Base-by-base conservation (phyloP, 2,329 filamentous ascomycete species). In the Fusarium palustre region DNA sequence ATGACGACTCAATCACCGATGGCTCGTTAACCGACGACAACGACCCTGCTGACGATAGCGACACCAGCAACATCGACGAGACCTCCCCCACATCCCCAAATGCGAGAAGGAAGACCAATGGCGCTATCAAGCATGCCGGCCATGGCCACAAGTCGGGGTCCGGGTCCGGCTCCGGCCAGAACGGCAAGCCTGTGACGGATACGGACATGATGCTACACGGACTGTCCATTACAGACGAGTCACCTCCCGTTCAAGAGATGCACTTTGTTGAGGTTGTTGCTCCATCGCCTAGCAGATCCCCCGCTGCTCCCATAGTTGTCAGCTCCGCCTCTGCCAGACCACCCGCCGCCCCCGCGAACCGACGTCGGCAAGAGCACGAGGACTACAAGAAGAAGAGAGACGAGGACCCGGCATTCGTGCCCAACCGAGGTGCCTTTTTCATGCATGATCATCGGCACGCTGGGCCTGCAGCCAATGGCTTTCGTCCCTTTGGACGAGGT, bases 391-490 rank as follows among this genome's bases (percentile, higher is more conserved):
- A 91, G 81, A 92, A 92, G 79, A 88, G 93, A 73, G 93, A 97
- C 77, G 90, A 93, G 73, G 93, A 97, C 78, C 95, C 95, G 36
- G 90, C 94, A 13, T 97, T 97, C 81, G 95, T 97, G 57, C 95
- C 96, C 55, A 97, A 97, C 76, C 87, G 95, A 70, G 96, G 96
- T 62, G 91, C 92, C 66, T 98, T 98, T 84, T 98, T 97, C 83
- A 94, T 98, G 88, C 95, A 98, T 79, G 96, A 98, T 78, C 93
- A 96, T 76, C 88, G 93, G 66, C 90, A 93, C 73, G 88, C 91
- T 58, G 91, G 91, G n/a, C 87, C 90, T 45, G 88, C 90, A 70
- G 87, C 90, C 55, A 95, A 94, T 79, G 91, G 91, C 55, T 93
- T 95, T 79, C 86, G 92, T 59, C 88, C 90, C 15, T 91, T 90